These are phyloP conservation scores for Phytopythium aichiense DNA, from an alignment of 352 stramenopile genomes.

Conservation along the genomic window DNA sequence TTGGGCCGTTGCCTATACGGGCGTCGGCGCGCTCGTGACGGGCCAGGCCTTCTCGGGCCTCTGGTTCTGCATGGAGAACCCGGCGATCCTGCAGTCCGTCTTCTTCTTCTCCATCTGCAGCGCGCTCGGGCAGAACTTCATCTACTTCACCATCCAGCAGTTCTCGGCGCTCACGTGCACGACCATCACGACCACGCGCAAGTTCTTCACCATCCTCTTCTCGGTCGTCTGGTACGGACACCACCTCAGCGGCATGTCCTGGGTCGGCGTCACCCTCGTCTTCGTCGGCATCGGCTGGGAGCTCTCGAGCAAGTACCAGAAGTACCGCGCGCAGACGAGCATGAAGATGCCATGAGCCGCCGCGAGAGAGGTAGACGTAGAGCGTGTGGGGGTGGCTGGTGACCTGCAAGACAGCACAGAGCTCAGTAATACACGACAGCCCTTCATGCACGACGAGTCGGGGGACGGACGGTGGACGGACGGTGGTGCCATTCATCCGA, in stretches of 20 bases:
- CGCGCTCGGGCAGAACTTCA: constrained; percentile 98
- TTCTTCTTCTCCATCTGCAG: constrained; percentile 95
- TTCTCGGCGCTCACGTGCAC: constrained; percentile 98
- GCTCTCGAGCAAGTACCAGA: constrained; percentile 82
- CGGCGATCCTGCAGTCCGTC: constrained; percentile 78
- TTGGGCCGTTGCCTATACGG: constrained; percentile 86
- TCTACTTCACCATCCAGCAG: constrained; percentile 98
- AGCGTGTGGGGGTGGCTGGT: neutral
- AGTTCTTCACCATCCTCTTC: constrained; percentile 99
- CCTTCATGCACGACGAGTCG: neutral
- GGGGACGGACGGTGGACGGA: neutral
- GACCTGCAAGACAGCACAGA: neutral
- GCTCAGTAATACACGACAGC: constrained; percentile 2
- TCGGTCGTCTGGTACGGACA: constrained; percentile 97
- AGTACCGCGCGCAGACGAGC: constrained; percentile 62
- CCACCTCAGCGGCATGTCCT: constrained; percentile 89
- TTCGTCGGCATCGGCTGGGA: constrained; percentile 88
- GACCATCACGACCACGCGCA: constrained; percentile 99
- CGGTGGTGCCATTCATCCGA: neutral
- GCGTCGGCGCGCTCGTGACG: constrained; percentile 64
- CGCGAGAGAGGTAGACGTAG: neutral
- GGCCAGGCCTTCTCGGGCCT: constrained; percentile 71
- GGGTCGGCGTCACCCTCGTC: constrained; percentile 88
- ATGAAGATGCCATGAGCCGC: constrained; percentile 21
- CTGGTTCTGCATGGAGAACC: constrained; percentile 80